Evolutionary conservation across 345 rosid genomes (phyloP).

Genomic region (Populus tremula): DNA sequence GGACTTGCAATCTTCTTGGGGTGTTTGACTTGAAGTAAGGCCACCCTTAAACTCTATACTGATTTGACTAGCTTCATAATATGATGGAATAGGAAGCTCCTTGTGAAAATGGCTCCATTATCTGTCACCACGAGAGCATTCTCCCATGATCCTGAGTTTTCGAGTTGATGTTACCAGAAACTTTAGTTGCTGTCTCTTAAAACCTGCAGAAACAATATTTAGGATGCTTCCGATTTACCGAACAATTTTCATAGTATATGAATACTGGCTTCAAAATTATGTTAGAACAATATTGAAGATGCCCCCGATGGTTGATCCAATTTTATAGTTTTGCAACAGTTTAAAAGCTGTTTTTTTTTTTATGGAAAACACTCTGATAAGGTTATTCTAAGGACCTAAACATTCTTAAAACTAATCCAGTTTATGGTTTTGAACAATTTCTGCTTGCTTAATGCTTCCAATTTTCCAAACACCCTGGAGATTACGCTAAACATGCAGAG

Average conservation of each 20-base stretch:
- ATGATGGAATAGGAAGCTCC: constrained; percentile 34
- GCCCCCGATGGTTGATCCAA: not conserved
- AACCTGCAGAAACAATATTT: constrained; percentile 24
- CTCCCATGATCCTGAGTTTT: constrained; percentile 38
- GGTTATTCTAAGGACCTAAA: not conserved
- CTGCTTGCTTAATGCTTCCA: not conserved
- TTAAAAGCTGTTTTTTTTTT: not conserved
- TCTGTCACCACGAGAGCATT: constrained; percentile 24
- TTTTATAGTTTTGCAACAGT: not conserved
- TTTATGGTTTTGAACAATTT: not conserved
- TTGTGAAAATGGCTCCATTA: constrained; percentile 29
- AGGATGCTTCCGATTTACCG: no score
- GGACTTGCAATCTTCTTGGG: constrained; percentile 25
- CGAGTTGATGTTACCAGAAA: constrained; percentile 37
- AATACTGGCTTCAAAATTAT: no score
- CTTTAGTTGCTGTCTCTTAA: constrained; percentile 40
- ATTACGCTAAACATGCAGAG: not conserved
- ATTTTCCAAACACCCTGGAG: not conserved
- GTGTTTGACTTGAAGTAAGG: constrained; percentile 28
- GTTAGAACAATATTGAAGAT: no score
- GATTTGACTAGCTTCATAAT: constrained; percentile 22
- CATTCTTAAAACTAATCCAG: not conserved
- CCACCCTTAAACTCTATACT: constrained; percentile 33
- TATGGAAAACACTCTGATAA: not conserved
- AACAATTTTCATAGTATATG: no score